Conservation (phyloP, 1,284 basidiomycete species). For the Cryptococcus sp. region DNA sequence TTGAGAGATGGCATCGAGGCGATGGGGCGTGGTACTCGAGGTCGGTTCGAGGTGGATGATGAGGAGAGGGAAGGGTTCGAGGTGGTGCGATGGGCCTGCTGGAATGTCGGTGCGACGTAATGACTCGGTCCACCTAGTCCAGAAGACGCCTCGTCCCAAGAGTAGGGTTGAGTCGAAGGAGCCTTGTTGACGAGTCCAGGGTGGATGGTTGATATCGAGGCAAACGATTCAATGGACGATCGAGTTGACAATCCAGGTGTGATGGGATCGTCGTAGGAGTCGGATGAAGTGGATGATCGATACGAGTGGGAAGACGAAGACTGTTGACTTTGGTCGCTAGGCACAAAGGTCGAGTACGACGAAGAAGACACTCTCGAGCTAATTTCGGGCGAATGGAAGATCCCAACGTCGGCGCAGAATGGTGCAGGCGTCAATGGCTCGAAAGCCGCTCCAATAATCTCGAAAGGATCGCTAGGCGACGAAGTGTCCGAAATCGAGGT, state of each 20-base stretch:
- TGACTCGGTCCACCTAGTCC: conserved; percentile 13
- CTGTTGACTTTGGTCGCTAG: conserved; percentile 1
- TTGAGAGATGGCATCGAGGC: conserved; percentile 33
- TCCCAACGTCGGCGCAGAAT: conserved; percentile 17
- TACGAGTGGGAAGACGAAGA: conserved; percentile 1
- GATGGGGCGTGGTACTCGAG: conserved; percentile 18
- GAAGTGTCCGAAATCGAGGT: conserved; percentile 15
- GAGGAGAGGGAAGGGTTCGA: conserved; percentile 29
- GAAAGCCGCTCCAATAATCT: conserved; percentile 15
- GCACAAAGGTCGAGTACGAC: too few species aligned
- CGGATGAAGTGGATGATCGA: conserved; percentile 4
- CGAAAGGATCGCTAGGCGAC: conserved; percentile 17
- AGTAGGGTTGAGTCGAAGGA: conserved; percentile 9
- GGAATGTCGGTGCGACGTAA: conserved; percentile 14
- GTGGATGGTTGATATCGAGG: conserved; percentile 5
- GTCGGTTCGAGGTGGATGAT: conserved; percentile 15
- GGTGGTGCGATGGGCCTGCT: conserved; percentile 17
- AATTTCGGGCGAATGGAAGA: conserved; percentile 26
- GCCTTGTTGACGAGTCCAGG: background rate
- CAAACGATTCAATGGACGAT: conserved; percentile 17
- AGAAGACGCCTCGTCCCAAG: conserved; percentile 30
- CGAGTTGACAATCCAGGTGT: conserved; percentile 19
- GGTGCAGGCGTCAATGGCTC: conserved; percentile 12
- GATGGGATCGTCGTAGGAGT: conserved; percentile 21
- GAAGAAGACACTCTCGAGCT: background rate